Evolutionary conservation across 495 filamentous ascomycete genomes (phyloP), one percentile per base, ranked within the genome.

Genomic region (Recurvomyces mirabilis): DNA sequence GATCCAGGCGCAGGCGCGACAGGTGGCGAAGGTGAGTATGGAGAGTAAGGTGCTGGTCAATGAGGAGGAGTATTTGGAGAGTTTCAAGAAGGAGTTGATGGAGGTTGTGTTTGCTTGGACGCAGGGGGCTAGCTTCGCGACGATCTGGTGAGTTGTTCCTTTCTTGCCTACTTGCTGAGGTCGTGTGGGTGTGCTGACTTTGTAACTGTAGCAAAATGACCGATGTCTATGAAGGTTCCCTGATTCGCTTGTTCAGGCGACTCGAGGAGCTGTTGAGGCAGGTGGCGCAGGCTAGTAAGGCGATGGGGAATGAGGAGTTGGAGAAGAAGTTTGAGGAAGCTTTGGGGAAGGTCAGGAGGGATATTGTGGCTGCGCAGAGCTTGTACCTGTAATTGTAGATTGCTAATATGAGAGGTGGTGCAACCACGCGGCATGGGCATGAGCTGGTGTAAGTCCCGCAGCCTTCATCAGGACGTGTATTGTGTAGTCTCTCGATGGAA

Each of bases 281-380:
- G 64, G 94, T 96, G 76, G 89, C 82, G n/a, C 82, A 94, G 65
- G 91, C 86, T 30, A 75, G 82, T 51, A 94, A 93, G 65, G 88
- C 94, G 41, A 98, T 98, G 93, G 91, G 91, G 41, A 94, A 79
- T 59, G 83, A 94, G 51, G 91, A 95, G 46, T 70, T 98, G 41
- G 79, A 87, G 61, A 66, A 77, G 55, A 96, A 84, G 59, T 98
- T 98, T 54, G 86, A 93, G 61, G 67, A 74, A 43, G 78, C 83
- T 25, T 65, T 98, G 54, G 67, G 68, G 35, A 93, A 93, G 75
- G 78, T 96, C 15, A 76, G 79, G 65, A 71, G 91, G 55, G 87
- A 94, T 59, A 87, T 95, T 60, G 88, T 95, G 44, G 85, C 88
- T 38, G 87, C 88, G 52, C 87, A 94, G 68, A 86, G 80, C 44